Conservation (phyloP, 73 alveolate genomes). For the Symbiodinium natans region DNA sequence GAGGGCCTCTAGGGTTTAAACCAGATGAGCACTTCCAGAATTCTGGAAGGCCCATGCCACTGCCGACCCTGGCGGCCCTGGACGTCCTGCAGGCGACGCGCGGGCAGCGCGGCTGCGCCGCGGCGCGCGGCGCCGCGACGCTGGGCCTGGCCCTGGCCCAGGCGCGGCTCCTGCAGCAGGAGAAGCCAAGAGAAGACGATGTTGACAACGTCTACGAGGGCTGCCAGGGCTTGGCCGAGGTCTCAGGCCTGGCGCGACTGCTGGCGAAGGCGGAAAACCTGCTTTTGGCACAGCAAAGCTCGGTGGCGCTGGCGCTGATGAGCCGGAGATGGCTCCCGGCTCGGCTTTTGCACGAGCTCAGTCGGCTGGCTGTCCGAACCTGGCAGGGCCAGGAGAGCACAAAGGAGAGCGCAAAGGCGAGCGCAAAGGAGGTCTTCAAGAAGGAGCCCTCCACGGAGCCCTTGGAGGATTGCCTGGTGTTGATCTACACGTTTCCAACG, state of each 20-base stretch:
- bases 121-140: not conserved
- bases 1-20: too few species aligned
- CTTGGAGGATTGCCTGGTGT: not conserved
- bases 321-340: constrained; percentile 2
- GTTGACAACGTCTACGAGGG: not conserved
- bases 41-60: not conserved
- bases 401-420: not conserved
- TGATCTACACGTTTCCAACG: constrained; percentile 67
- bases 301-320: not conserved
- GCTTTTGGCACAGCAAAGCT: not conserved
- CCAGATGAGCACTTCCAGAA: too few species aligned
- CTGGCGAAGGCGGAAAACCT: constrained; percentile 1
- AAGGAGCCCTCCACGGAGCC: not conserved
- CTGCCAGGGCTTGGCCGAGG: not conserved
- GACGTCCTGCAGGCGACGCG: constrained; percentile 11
- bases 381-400: not conserved
- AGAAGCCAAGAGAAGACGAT: too few species aligned
- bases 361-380: not conserved
- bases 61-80: constrained; percentile 44
- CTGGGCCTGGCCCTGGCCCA: not conserved
- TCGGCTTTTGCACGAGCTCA: constrained; percentile 48
- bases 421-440: not conserved
- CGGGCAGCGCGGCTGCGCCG: not conserved
- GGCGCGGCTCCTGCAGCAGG: not conserved
- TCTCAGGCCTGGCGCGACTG: not conserved